Base-by-base conservation (phyloP, 2,329 filamentous ascomycete species). In the Cordyceps cateniannulata region DNA sequence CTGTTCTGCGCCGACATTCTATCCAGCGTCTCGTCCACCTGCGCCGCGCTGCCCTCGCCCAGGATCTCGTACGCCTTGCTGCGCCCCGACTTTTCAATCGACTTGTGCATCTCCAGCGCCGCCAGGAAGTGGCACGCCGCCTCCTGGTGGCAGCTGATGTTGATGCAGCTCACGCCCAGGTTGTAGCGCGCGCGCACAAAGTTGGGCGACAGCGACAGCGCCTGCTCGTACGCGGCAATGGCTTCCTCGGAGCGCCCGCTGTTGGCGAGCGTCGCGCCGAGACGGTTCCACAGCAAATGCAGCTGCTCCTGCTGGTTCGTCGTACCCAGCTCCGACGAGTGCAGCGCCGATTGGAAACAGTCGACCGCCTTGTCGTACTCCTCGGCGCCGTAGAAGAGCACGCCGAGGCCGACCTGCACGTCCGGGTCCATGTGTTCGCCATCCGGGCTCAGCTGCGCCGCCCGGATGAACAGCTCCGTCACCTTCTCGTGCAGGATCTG, bases 341-440 rank as follows among this genome's bases (percentile, higher is more conserved):
- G 90, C 25, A 99, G 85, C 0, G 96, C 93, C 1, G 93, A 88
- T 60, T 89, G 90, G 83, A 99, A 99, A 80, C 96, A 99, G 79
- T 99, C 95, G 42, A 99, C 93, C 0, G 95, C 95, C 78, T 99
- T 99, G 72, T 95, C 91, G 78, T 97, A 98, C 71, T 98, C 93
- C 75, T 99, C 95, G 32, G 91, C 92, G 56, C 93, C 95, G 76
- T 99, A 99, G 79, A 99, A 98, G 18, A 99, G 84, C 5, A 99
- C 95, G 40, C 96, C 96, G 1, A 99, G 82, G 1, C 95, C 95
- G 62, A 99, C 95, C 76, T 99, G 96, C 8, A 99, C 95, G 72
- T 99, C 95, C 0, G 95, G 95, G 70, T 99, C 96, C 90, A 99
- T 98, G 69, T 95, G 91, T 69, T 92, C 91, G 63, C 93, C 95